Evolutionary conservation across 2,329 filamentous ascomycete genomes (phyloP).

Genomic region (Monosporascus sp.): DNA sequence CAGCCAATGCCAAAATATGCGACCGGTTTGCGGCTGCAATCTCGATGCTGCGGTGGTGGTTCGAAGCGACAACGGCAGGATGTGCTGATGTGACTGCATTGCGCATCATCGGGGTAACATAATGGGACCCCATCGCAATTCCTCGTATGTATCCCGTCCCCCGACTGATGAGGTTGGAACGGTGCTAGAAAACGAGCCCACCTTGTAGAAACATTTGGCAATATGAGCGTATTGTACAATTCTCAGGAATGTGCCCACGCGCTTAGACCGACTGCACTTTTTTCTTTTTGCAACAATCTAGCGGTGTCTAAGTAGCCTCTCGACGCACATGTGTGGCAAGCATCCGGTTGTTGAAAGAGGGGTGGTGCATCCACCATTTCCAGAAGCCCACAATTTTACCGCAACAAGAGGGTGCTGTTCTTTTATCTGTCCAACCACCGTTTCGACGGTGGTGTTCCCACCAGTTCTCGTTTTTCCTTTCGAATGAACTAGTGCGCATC

Average conservation of each 20-base stretch:
- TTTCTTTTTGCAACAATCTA: not conserved
- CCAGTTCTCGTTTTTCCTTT: too few species aligned
- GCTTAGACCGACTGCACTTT: not conserved
- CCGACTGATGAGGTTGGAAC: constrained; percentile 1
- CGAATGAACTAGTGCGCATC: too few species aligned
- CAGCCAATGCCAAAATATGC: constrained; percentile 9
- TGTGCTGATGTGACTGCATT: constrained; percentile 19
- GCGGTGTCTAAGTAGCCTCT: not conserved
- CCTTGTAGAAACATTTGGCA: not conserved
- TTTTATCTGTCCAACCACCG: not conserved
- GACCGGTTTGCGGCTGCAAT: constrained; percentile 14
- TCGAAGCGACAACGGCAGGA: constrained; percentile 13
- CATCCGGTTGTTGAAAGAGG: not conserved
- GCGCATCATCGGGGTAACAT: constrained; percentile 14
- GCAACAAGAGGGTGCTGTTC: not conserved
- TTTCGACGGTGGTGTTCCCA: too few species aligned
- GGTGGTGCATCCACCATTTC: not conserved
- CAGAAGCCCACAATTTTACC: not conserved
- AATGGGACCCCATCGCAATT: not conserved
- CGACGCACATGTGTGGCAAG: not conserved
- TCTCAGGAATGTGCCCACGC: not conserved
- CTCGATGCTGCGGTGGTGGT: constrained; percentile 8
- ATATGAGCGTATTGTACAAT: not conserved
- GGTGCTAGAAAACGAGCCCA: not conserved
- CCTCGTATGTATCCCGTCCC: not conserved